These are phyloP conservation scores for Citrus maxima DNA, from an alignment of 345 rosid species.

Conservation along the genomic window DNA sequence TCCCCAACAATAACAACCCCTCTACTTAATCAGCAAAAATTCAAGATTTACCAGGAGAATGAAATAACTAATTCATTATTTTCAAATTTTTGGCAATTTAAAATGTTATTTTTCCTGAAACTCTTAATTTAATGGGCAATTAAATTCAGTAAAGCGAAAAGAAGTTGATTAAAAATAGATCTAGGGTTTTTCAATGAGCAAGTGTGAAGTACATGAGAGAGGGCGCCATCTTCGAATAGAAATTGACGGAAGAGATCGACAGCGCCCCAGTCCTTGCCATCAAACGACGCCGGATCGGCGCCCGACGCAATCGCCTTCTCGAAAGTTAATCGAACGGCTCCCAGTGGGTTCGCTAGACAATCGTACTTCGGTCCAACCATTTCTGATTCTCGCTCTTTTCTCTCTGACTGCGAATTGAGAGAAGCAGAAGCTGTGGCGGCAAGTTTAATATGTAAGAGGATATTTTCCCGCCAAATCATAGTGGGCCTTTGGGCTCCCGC, in stretches of 20 bases:
- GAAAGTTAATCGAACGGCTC: constrained; percentile 80
- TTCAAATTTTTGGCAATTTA: neutral
- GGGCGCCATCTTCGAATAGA: constrained; percentile 58
- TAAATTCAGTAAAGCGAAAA: neutral
- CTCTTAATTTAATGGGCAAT: neutral
- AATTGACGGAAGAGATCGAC: constrained; percentile 70
- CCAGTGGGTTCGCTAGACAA: constrained; percentile 78
- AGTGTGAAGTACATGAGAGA: constrained; percentile 43
- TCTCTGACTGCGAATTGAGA: neutral
- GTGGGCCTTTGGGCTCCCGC: constrained; percentile 27
- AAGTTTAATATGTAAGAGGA: neutral
- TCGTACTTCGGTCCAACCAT: constrained; percentile 89
- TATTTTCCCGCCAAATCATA: constrained; percentile 32
- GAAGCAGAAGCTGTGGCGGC: neutral
- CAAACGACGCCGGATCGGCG: constrained; percentile 57
- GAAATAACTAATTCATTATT: neutral
- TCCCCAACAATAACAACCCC: neutral
- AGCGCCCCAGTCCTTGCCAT: constrained; percentile 90
- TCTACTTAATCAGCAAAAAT: neutral
- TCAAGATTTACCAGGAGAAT: neutral
- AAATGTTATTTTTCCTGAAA: neutral
- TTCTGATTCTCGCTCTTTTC: constrained; percentile 11
- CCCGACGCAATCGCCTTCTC: constrained; percentile 64
- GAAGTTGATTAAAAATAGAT: neutral
- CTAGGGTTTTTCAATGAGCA: neutral